Percentiles rank a stretch among this genome's conserved stretches.
Evolutionary conservation across 345 rosid genomes (phyloP).

Genomic region (Corchorus olitorius): DNA sequence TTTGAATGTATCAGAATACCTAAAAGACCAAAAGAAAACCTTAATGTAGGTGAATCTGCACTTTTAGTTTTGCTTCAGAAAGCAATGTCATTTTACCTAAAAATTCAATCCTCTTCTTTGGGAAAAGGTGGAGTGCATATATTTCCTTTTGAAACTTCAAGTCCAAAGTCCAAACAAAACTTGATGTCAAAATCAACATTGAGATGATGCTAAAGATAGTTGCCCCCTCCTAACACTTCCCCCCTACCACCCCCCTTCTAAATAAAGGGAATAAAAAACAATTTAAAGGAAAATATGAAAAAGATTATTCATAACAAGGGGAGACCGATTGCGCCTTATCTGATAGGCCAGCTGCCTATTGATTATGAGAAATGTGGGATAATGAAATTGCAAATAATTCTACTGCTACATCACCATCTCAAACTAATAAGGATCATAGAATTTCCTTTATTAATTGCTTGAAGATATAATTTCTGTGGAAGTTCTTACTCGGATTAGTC

Average conservation of each 20-base stretch:
- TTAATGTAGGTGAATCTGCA: not conserved
- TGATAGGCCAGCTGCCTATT: not conserved
- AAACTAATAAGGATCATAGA: not conserved
- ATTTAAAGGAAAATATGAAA: not conserved
- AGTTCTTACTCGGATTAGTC: not conserved
- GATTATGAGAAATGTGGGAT: not conserved
- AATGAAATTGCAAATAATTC: not conserved
- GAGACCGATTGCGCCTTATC: conserved; percentile 5
- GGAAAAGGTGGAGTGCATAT: not conserved
- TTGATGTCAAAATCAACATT: not conserved
- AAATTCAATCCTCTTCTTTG: conserved; percentile 1
- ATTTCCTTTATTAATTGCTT: conserved; percentile 3
- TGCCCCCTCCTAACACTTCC: conserved; percentile 10
- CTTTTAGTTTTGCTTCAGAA: not conserved
- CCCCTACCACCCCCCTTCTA: not conserved
- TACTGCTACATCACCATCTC: not conserved
- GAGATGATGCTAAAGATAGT: no score
- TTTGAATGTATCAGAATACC: not conserved
- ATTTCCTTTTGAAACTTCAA: not conserved
- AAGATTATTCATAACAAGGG: not conserved
- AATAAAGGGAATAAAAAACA: no score
- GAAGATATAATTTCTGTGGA: not conserved
- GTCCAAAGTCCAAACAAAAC: not conserved
- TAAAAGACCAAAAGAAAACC: conserved; percentile 1
- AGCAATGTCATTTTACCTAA: not conserved